Base-by-base conservation (phyloP, 208 protist species). In the Trypanosoma lewisi region DNA sequence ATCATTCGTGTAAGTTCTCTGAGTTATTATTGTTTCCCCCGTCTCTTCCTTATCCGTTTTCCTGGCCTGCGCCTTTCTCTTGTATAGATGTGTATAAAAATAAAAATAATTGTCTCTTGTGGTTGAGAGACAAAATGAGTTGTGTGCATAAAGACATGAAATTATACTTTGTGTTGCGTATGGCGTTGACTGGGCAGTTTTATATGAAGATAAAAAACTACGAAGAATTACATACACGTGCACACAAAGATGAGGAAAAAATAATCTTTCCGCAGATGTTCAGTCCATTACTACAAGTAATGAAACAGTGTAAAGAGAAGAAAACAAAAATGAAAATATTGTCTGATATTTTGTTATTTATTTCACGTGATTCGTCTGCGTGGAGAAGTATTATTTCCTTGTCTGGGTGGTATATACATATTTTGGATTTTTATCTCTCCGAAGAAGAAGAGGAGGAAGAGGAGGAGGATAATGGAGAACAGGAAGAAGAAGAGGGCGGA, bases 1-100 rank as follows among this genome's bases (percentile, higher is more conserved):
- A 64, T 45, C 83, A 82, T 41, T 95, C 89, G 31, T 68, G 78
- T 58, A 69, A 75, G 21, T 88, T 82, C 11, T 85, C 93, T 63
- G 83, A 92, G 69, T 67, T 91, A 25, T 79, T 95, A 75, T n/a
- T n/a, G 93, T 88, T 59, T 78, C 89, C 8, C 56, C 73, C 19
- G 51, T 90, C 50, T 37, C 87, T 27, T 61, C 63, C 12, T 63
- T 68, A 42, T 59, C 75, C 2, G 82, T 91, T 45, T 83, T 91
- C 65, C 77, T 85, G 9, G 47, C 42, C 9, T 66, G 77, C 30
- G 80, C n/a, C n/a, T n/a, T n/a, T n/a, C n/a, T n/a, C n/a, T n/a
- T n/a, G n/a, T n/a, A n/a, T n/a, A n/a, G n/a, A n/a, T n/a, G n/a
- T n/a, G n/a, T n/a, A n/a, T n/a, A n/a, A n/a, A n/a, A n/a, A n/a